Evolutionary conservation across 2,329 filamentous ascomycete genomes (phyloP).

Genomic region (Clonostachys sp.): DNA sequence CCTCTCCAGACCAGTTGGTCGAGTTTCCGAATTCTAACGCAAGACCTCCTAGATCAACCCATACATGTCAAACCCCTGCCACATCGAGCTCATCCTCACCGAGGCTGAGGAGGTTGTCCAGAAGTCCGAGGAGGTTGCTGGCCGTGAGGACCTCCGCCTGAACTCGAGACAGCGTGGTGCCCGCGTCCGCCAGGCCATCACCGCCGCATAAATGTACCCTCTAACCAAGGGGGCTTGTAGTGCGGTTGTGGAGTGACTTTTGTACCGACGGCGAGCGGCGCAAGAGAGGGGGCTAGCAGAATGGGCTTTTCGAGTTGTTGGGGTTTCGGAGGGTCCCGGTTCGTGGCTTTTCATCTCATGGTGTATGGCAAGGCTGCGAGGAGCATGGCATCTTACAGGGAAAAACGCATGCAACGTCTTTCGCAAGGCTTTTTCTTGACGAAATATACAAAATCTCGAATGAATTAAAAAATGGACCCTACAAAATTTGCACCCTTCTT

Average conservation of each 20-base stretch:
- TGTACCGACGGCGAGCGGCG: no score
- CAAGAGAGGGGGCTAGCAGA: no score
- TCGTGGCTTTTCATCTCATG: slow-evolving; percentile 6
- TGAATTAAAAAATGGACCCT: slow-evolving; percentile 1
- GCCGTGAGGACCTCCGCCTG: slow-evolving; percentile 64
- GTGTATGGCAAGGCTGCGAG: slow-evolving; percentile 8
- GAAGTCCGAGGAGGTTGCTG: slow-evolving; percentile 82
- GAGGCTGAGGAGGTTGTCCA: slow-evolving; percentile 94
- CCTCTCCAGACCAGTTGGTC: background rate
- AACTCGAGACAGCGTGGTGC: slow-evolving; percentile 88
- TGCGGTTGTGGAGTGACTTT: no score
- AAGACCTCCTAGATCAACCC: slow-evolving; percentile 81
- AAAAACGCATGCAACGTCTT: slow-evolving; percentile 3
- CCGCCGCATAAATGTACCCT: slow-evolving; percentile 47
- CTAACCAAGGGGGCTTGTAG: background rate
- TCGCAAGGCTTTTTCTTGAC: slow-evolving; percentile 1
- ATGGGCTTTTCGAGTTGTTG: no score
- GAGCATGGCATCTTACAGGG: slow-evolving; percentile 6
- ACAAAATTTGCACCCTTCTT: no score
- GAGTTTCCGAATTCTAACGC: background rate
- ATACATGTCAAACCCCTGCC: slow-evolving; percentile 99
- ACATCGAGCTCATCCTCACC: slow-evolving; percentile 99
- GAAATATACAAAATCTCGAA: background rate
- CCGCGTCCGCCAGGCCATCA: slow-evolving; percentile 60
- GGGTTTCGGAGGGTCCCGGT: background rate